Evolutionary conservation across 192 early-diverging fungal species (phyloP).

Genomic region (Polychytrium aggregatum): DNA sequence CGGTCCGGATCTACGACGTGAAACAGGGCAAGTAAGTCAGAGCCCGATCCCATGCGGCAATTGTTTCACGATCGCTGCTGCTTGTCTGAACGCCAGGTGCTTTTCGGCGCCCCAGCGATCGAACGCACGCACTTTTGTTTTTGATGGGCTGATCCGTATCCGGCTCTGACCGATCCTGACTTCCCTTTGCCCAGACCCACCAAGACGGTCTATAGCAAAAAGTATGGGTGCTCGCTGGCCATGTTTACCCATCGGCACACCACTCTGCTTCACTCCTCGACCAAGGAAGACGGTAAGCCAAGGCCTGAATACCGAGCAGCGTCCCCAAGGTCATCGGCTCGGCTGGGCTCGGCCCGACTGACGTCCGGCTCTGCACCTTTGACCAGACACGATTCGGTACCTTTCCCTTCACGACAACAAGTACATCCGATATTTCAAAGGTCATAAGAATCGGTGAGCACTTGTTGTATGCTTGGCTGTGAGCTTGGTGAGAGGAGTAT

Average conservation of each 20-base stretch:
- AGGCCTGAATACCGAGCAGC: neutral
- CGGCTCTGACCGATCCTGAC: neutral
- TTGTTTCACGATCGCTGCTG: too few species aligned
- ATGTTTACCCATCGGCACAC: slow-evolving; percentile 74
- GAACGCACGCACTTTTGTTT: neutral
- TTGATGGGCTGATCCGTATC: neutral
- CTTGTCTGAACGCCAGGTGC: too few species aligned
- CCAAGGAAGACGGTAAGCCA: slow-evolving; percentile 73
- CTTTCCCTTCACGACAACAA: slow-evolving; percentile 90
- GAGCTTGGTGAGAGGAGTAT: too few species aligned
- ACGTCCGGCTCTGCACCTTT: neutral
- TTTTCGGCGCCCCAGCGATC: too few species aligned
- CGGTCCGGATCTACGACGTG: slow-evolving; percentile 76
- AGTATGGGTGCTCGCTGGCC: slow-evolving; percentile 84
- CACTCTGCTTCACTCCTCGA: slow-evolving; percentile 81
- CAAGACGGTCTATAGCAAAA: slow-evolving; percentile 78
- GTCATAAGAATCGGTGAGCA: slow-evolving; percentile 58
- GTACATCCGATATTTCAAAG: slow-evolving; percentile 86
- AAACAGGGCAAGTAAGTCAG: slow-evolving; percentile 60
- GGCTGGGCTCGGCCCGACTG: neutral
- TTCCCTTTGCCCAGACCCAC: slow-evolving; percentile 30
- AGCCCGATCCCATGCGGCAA: neutral
- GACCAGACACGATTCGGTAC: slow-evolving; percentile 79
- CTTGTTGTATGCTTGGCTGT: too few species aligned
- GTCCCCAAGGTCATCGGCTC: neutral